Evolutionary conservation across 257 asterid genomes (phyloP).

Genomic region (Phtheirospermum japonicum): DNA sequence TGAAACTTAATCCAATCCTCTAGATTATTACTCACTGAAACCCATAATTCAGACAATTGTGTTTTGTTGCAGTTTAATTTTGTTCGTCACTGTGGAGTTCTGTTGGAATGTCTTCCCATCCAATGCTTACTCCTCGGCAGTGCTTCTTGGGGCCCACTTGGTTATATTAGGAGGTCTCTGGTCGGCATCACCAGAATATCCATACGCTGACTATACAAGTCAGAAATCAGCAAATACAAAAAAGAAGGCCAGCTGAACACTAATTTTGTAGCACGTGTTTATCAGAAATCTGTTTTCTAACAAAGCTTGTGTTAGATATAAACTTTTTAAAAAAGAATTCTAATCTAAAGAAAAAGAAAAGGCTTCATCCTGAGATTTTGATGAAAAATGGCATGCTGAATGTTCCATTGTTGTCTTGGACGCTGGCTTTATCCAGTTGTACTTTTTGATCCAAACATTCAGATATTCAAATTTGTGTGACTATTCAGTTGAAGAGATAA

Average conservation of each 20-base stretch:
- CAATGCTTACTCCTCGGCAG: slow-evolving; percentile 52
- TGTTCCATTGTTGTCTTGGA: too few species aligned
- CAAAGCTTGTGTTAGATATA: background rate
- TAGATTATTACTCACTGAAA: background rate
- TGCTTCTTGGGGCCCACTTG: slow-evolving; percentile 67
- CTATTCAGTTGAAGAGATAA: too few species aligned
- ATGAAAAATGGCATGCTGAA: too few species aligned
- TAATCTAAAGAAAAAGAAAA: too few species aligned
- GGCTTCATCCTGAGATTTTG: too few species aligned
- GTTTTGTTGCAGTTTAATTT: slow-evolving; percentile 49
- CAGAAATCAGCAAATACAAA: slow-evolving; percentile 18
- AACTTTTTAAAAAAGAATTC: too few species aligned
- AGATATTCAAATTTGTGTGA: too few species aligned
- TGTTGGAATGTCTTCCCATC: slow-evolving; percentile 96
- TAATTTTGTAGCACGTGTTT: background rate
- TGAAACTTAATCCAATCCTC: slow-evolving; percentile 4
- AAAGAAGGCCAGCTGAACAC: slow-evolving; percentile 43
- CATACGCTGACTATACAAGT: slow-evolving; percentile 39
- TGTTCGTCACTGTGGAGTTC: slow-evolving; percentile 59
- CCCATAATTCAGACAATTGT: too few species aligned
- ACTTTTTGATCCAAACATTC: too few species aligned
- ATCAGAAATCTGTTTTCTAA: background rate
- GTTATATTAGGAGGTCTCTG: slow-evolving; percentile 65
- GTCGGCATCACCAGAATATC: slow-evolving; percentile 55
- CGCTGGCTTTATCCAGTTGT: too few species aligned